Conservation (phyloP, 1,139 yeast species). For the Scheffersomyces titani region DNA sequence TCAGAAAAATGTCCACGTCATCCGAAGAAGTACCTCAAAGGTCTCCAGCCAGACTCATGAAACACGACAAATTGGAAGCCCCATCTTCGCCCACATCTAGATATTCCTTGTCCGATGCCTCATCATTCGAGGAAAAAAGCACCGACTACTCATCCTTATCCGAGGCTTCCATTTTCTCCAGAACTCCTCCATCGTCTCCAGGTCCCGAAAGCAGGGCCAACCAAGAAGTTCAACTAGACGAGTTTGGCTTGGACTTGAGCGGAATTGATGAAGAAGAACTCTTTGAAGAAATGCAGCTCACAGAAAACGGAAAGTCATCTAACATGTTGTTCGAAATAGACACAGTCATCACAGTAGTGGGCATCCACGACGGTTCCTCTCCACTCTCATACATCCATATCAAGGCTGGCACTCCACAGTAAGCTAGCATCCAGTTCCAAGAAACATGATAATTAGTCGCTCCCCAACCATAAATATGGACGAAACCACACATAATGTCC, state of each 20-base stretch:
- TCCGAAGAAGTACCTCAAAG: conserved; percentile 9
- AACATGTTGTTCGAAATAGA: conserved; percentile 21
- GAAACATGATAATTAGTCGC: neutral
- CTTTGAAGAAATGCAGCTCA: conserved; percentile 19
- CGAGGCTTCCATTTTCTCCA: conserved; percentile 22
- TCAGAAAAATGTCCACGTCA: neutral
- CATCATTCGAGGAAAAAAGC: conserved; percentile 12
- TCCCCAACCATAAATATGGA: neutral
- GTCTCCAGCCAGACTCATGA: conserved; percentile 9
- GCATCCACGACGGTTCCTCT: conserved; percentile 12
- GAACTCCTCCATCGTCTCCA: conserved; percentile 1
- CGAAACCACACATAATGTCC: neutral
- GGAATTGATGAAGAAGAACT: conserved; percentile 19
- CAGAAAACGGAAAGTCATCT: conserved; percentile 15
- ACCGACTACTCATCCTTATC: conserved; percentile 11
- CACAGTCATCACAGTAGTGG: conserved; percentile 23
- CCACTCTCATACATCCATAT: neutral
- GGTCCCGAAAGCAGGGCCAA: neutral
- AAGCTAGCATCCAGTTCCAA: neutral
- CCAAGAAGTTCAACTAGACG: conserved; percentile 1
- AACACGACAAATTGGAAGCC: neutral
- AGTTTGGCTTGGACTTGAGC: conserved; percentile 13
- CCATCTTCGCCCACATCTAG: neutral
- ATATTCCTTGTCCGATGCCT: conserved; percentile 5
- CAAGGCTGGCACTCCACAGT: neutral